phyloP scores from a whole-genome alignment of 371 early-diverging fungal genomes.

The Mortierella sp. region DNA sequence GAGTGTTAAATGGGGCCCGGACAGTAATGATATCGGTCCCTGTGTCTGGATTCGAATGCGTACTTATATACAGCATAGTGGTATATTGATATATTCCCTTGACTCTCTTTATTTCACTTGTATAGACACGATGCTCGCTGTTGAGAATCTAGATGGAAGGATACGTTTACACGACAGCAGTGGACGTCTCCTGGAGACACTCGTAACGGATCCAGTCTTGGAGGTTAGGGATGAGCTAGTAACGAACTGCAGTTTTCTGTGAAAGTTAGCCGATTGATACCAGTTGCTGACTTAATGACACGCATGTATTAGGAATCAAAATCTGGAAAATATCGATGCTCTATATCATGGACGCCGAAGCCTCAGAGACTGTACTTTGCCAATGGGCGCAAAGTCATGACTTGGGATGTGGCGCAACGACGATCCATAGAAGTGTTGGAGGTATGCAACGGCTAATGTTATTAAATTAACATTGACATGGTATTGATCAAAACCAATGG shows the following conservation, averaged over 20 bases:
- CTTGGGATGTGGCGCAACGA: slow-evolving; percentile 24
- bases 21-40: slow-evolving; percentile 26
- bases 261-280: too few species aligned
- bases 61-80: too few species aligned
- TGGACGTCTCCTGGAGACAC: slow-evolving; percentile 25
- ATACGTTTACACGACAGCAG: slow-evolving; percentile 25
- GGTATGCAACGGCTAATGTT: slow-evolving; percentile 3
- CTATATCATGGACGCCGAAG: slow-evolving; percentile 45
- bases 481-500: too few species aligned
- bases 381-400: slow-evolving; percentile 31
- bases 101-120: neutral
- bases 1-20: slow-evolving; percentile 47
- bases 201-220: slow-evolving; percentile 25
- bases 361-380: slow-evolving; percentile 43
- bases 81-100: too few species aligned
- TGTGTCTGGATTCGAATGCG: too few species aligned
- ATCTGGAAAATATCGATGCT: slow-evolving; percentile 25
- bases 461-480: too few species aligned
- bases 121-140: slow-evolving; percentile 41
- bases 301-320: slow-evolving; percentile 13
- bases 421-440: slow-evolving; percentile 30
- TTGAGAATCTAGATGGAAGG: slow-evolving; percentile 46
- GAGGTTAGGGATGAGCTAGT: slow-evolving; percentile 4
- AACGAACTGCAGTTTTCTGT: too few species aligned
- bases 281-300: too few species aligned